Evolutionary conservation across 306 rosid species (phyloP), one percentile per base, ranked within the genome.

Genomic region (Cucumis melo): DNA sequence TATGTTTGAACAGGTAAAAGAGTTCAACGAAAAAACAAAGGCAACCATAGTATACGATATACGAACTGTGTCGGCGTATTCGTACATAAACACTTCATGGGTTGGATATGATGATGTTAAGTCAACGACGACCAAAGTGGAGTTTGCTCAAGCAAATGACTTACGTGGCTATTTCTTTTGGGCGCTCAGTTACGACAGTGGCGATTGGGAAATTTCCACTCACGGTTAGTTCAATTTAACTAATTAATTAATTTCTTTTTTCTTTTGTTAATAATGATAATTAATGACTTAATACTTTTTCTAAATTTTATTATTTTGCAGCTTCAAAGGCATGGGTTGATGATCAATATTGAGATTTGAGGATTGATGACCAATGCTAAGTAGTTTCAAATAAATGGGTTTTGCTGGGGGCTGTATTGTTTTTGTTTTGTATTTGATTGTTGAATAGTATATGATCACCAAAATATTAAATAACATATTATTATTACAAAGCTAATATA

Each of bases 111-210:
- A 90, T 60, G 84, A 89, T 78, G 77, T 79, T 1, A 8, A 62
- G 0, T 84, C 96, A 0, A 79, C 81, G 0, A 76, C 84, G 0
- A 24, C 84, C 0, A 90, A 92, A 79, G 14, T 89, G 54, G 88
- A 83, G 34, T 89, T 84, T 81, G 96, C 96, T 76, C 92, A 84
- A 38, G 87, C 90, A 13, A 87, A 89, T 77, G 83, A 83, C 20
- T 89, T 92, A 38, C 87, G 89, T 79, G 96, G 98, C 9, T 92
- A 89, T 59, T 92, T 90, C 90, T 89, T 90, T 79, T 92, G 98
- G 98, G 93, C 89, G 54, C 81, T 88, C 21, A 81, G 85, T 54
- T 74, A 34, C 13, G 94, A 90, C 15, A 66, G 16, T 42, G 50
- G 17, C 0, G 71, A 84, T 12, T 82, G 78, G 84, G 71, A 75